A percentile compares a stretch with the other conserved stretches of the same genome.
Conservation (phyloP, 208 protist genomes). For the Leishmania major region DNA sequence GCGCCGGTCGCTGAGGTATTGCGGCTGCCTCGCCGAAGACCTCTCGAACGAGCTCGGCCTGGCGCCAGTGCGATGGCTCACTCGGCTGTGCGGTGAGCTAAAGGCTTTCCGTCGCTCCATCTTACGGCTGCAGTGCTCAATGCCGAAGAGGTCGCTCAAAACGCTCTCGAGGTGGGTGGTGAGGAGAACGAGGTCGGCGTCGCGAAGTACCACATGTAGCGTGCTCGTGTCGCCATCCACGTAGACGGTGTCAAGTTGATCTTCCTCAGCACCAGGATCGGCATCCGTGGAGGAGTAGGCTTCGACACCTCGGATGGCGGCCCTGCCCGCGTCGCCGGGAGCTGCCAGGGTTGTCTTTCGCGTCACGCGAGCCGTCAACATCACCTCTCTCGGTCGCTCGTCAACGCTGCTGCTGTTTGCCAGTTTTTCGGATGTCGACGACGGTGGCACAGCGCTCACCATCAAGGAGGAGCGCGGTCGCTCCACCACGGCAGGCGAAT, state of each 20-base stretch:
- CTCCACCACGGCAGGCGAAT: conserved; percentile 33
- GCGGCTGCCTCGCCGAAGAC: not conserved
- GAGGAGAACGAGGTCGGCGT: conserved; percentile 70
- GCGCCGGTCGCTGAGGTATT: conserved; percentile 14
- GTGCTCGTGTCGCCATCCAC: conserved; percentile 52
- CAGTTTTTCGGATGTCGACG: not conserved
- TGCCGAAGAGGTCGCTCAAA: conserved; percentile 74
- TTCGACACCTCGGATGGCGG: not conserved
- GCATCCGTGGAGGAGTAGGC: conserved; percentile 1
- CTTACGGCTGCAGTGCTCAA: conserved; percentile 64
- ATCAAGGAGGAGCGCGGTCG: conserved; percentile 56
- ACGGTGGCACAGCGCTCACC: conserved; percentile 20
- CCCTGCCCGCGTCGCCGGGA: not conserved
- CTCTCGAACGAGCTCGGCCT: not conserved
- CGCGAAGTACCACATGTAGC: conserved; percentile 46
- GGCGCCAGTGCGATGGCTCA: not conserved
- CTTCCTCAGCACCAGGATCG: conserved; percentile 21
- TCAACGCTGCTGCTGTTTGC: not conserved
- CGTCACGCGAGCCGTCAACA: conserved; percentile 15
- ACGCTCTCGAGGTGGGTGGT: conserved; percentile 74
- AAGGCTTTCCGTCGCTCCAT: not conserved
- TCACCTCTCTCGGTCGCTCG: conserved; percentile 11
- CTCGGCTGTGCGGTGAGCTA: not conserved
- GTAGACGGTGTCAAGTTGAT: conserved; percentile 43
- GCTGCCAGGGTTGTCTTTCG: conserved; percentile 6